Percentiles rank a stretch among this genome's conserved stretches.
These are phyloP conservation scores for Beauveria caledonica DNA, from an alignment of 2,329 filamentous ascomycete species.

Conservation along the genomic window DNA sequence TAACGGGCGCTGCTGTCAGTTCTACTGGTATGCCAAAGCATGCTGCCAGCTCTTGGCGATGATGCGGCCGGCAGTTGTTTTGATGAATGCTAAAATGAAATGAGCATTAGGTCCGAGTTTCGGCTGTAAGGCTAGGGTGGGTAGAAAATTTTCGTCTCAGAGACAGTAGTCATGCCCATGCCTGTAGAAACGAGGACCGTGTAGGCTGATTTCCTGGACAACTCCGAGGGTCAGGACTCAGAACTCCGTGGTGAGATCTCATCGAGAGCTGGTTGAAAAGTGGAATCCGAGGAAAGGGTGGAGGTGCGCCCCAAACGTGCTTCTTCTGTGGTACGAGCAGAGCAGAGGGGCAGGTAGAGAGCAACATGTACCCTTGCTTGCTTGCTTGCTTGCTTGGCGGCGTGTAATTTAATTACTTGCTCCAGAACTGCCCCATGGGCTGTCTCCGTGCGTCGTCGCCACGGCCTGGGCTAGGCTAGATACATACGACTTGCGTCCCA, in stretches of 20 bases:
- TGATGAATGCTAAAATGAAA: neutral
- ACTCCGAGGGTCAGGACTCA: neutral
- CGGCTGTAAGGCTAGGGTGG: constrained; percentile 1
- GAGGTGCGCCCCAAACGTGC: constrained; percentile 3
- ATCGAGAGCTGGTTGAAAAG: constrained; percentile 5
- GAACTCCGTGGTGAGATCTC: neutral
- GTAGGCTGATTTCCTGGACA: neutral
- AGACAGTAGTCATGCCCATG: neutral
- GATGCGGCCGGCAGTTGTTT: constrained; percentile 4
- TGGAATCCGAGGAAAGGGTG: neutral
- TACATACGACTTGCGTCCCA: constrained; percentile 4
- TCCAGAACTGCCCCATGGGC: constrained; percentile 3
- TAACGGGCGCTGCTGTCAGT: neutral
- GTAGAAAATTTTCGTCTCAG: neutral
- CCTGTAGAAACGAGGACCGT: neutral
- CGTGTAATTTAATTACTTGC: constrained; percentile 7
- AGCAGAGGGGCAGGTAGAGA: neutral
- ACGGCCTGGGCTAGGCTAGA: neutral
- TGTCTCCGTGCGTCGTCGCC: neutral
- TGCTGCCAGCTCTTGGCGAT: neutral
- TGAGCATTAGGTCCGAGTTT: neutral
- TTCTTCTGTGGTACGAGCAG: neutral
- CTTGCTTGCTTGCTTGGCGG: neutral
- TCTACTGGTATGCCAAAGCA: neutral
- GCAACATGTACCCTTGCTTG: constrained; percentile 5